A percentile compares a stretch with the other conserved stretches of the same genome.
Conservation (phyloP, 805 yeast genomes). For the Pachysolen tannophilus region DNA sequence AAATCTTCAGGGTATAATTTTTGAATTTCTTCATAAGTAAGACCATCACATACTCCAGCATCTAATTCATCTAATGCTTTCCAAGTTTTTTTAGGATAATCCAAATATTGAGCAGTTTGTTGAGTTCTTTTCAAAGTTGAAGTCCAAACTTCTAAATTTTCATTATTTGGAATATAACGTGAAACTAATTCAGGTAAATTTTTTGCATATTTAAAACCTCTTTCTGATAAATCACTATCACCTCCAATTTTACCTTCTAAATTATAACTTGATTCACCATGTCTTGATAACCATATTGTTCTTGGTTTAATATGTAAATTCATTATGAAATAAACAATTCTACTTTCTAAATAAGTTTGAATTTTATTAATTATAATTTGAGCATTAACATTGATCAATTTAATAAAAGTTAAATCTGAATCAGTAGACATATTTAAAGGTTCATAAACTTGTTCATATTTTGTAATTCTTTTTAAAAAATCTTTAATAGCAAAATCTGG, state of each 20-base stretch:
- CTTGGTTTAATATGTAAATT: constrained; percentile 90
- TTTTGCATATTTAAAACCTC: constrained; percentile 79
- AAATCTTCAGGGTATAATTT: constrained; percentile 85
- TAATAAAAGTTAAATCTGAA: constrained; percentile 71
- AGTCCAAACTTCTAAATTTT: constrained; percentile 87
- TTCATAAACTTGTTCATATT: constrained; percentile 70
- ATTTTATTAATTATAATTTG: constrained; percentile 85
- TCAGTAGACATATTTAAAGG: constrained; percentile 57
- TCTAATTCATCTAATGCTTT: constrained; percentile 95
- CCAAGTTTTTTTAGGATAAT: constrained; percentile 84
- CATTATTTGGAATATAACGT: constrained; percentile 53
- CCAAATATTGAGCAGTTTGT: constrained; percentile 79
- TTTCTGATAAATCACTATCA: constrained; percentile 74
- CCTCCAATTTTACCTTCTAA: constrained; percentile 95
- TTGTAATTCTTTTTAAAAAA: constrained; percentile 62
- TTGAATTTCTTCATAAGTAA: constrained; percentile 92
- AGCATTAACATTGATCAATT: constrained; percentile 78
- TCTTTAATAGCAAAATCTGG: constrained; percentile 68
- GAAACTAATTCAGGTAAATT: constrained; percentile 73
- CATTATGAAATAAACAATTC: constrained; percentile 94
- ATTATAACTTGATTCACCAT: constrained; percentile 91
- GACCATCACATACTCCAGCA: constrained; percentile 96
- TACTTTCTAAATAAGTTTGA: constrained; percentile 80
- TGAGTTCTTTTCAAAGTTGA: constrained; percentile 87
- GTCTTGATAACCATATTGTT: constrained; percentile 88